Evolutionary conservation across 306 rosid species (phyloP).

Genomic region (Myrica gale): DNA sequence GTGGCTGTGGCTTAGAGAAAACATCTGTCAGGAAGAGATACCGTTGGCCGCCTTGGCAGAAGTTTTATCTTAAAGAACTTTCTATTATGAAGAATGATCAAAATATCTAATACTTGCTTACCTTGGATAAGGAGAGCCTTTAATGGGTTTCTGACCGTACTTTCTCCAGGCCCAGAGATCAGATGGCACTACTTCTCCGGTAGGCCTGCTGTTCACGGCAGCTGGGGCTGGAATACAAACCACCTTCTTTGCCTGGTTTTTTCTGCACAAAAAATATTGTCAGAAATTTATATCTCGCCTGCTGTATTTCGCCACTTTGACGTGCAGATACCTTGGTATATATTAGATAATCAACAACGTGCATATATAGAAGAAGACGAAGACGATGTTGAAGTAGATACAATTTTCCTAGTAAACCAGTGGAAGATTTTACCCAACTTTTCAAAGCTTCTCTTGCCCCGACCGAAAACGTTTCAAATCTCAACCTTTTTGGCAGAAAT

Average conservation of each 20-base stretch:
- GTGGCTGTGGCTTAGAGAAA: too few relatives aligned
- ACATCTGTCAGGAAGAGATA: conserved; percentile 1
- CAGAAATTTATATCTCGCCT: too few relatives aligned
- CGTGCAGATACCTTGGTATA: too few relatives aligned
- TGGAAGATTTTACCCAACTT: background rate
- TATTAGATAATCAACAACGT: too few relatives aligned
- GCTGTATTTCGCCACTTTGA: too few relatives aligned
- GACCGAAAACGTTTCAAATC: background rate
- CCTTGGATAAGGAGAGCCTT: conserved; percentile 99
- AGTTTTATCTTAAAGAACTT: conserved; percentile 14
- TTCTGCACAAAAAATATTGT: conserved; percentile 39
- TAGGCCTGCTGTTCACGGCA: conserved; percentile 77
- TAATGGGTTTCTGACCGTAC: conserved; percentile 97
- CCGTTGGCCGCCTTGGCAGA: background rate
- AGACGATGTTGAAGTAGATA: background rate
- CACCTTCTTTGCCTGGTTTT: conserved; percentile 83
- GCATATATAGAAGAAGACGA: background rate
- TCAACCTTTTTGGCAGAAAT: background rate
- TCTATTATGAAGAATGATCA: conserved; percentile 1
- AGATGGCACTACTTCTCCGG: conserved; percentile 93
- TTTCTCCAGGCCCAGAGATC: conserved; percentile 99
- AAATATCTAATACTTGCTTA: conserved; percentile 17
- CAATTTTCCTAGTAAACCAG: background rate
- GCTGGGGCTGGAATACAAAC: conserved; percentile 96
- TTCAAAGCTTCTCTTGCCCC: background rate